Conservation (phyloP, 495 filamentous ascomycete species). For the Xylaria scruposa region DNA sequence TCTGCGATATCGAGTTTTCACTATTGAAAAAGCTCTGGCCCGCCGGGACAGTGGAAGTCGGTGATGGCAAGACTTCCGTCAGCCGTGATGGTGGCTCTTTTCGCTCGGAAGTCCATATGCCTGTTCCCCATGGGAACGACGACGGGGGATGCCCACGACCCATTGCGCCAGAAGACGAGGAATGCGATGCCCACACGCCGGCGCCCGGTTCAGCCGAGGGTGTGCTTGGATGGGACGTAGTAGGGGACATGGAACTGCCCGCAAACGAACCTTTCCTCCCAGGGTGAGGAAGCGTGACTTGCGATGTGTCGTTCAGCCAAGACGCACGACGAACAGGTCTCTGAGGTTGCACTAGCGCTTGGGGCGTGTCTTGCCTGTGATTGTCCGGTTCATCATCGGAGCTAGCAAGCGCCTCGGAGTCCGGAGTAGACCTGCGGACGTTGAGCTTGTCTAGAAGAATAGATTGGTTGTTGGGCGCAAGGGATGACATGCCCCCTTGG, state of each 20-base stretch:
- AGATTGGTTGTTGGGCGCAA: conserved; percentile 59
- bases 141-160: conserved; percentile 64
- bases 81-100: conserved; percentile 78
- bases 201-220: conserved; percentile 66
- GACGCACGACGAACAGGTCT: conserved; percentile 64
- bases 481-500: conserved; percentile 45
- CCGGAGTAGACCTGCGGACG: conserved; percentile 79
- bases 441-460: conserved; percentile 76
- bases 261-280: conserved; percentile 65
- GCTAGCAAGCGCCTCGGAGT: conserved; percentile 90
- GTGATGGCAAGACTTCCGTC: conserved; percentile 77
- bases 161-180: conserved; percentile 54
- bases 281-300: conserved; percentile 47
- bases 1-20: conserved; percentile 48
- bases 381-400: conserved; percentile 85
- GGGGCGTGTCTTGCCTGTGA: conserved; percentile 56
- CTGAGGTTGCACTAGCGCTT: conserved; percentile 51
- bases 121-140: conserved; percentile 75
- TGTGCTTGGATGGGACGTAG: conserved; percentile 75
- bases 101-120: conserved; percentile 78
- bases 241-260: conserved; percentile 73
- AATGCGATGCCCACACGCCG: conserved; percentile 65
- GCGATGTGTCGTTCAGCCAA: conserved; percentile 66
- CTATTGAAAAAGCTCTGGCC: conserved; percentile 52
- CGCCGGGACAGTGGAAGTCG: conserved; percentile 68